These are phyloP conservation scores for Penicillium macrosclerotiorum DNA, from an alignment of 495 filamentous ascomycete genomes.

Conservation along the genomic window DNA sequence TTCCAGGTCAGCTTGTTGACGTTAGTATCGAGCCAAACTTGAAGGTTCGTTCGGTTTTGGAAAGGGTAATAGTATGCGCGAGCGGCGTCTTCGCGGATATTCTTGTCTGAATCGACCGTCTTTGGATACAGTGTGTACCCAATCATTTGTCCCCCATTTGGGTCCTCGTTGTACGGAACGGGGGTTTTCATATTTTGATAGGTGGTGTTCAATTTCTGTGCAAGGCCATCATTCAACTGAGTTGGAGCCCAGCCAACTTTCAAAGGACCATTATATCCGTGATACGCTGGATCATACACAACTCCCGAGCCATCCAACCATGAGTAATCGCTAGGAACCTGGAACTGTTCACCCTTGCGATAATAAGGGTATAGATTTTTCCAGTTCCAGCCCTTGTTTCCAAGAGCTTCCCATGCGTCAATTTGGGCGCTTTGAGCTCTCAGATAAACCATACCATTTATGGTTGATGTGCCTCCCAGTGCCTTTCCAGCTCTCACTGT, in stretches of 20 bases:
- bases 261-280: constrained; percentile 22
- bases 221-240: constrained; percentile 21
- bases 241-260: constrained; percentile 24
- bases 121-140: constrained; percentile 20
- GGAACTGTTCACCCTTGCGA: constrained; percentile 23
- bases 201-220: constrained; percentile 19
- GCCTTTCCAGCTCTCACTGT: constrained; percentile 48
- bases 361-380: constrained; percentile 29
- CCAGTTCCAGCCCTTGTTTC: constrained; percentile 35
- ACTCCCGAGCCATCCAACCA: constrained; percentile 21
- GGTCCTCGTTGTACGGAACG: constrained; percentile 19
- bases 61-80: constrained; percentile 25
- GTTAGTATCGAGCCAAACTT: constrained; percentile 21
- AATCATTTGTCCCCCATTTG: constrained; percentile 23
- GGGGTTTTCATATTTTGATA: constrained; percentile 19
- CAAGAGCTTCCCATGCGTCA: constrained; percentile 25
- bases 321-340: constrained; percentile 11
- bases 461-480: constrained; percentile 51
- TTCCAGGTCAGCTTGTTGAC: constrained; percentile 25
- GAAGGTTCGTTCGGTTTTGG: constrained; percentile 19
- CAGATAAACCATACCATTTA: constrained; percentile 44
- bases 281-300: constrained; percentile 20
- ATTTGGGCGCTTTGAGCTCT: constrained; percentile 26
- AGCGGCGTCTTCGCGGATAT: constrained; percentile 26
- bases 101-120: constrained; percentile 20